Evolutionary conservation across 441 rosid species (phyloP).

Genomic region (Populus tomentosa): DNA sequence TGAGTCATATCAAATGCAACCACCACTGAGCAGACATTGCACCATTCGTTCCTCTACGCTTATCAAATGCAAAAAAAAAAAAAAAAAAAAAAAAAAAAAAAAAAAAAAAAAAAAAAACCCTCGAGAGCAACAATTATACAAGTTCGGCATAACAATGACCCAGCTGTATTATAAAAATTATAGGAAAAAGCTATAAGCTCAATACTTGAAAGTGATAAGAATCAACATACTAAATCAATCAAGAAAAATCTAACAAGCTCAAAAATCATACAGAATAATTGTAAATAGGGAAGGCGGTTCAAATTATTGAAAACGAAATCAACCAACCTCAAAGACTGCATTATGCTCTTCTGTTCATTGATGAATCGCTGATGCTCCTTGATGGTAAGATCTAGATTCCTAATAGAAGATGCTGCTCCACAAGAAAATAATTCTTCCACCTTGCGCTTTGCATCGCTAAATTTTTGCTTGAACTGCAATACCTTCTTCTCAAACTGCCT

Average conservation of each 20-base stretch:
- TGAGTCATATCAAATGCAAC: too few relatives aligned
- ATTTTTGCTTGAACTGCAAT: constrained; percentile 72
- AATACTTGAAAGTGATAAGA: neutral
- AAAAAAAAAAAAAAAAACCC: too few relatives aligned
- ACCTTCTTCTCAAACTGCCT: constrained; percentile 95
- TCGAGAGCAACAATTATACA: too few relatives aligned
- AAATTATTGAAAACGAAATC: neutral
- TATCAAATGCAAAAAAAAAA: too few relatives aligned
- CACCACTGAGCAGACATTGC: too few relatives aligned
- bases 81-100: too few relatives aligned
- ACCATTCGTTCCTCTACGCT: too few relatives aligned
- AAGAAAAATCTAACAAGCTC: neutral
- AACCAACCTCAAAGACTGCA: constrained; percentile 95
- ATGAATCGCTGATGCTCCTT: constrained; percentile 67
- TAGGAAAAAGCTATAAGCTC: neutral
- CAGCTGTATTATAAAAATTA: too few relatives aligned
- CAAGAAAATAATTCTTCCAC: constrained; percentile 71
- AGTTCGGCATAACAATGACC: too few relatives aligned
- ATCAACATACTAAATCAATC: neutral
- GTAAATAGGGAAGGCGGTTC: neutral
- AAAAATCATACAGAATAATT: neutral
- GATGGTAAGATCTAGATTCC: constrained; percentile 57
- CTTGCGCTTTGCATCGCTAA: constrained; percentile 64
- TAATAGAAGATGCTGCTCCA: constrained; percentile 45
- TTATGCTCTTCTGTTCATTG: constrained; percentile 79